Evolutionary conservation across 1,284 basidiomycete genomes (phyloP).

Genomic region (Heterobasidion irregulare): DNA sequence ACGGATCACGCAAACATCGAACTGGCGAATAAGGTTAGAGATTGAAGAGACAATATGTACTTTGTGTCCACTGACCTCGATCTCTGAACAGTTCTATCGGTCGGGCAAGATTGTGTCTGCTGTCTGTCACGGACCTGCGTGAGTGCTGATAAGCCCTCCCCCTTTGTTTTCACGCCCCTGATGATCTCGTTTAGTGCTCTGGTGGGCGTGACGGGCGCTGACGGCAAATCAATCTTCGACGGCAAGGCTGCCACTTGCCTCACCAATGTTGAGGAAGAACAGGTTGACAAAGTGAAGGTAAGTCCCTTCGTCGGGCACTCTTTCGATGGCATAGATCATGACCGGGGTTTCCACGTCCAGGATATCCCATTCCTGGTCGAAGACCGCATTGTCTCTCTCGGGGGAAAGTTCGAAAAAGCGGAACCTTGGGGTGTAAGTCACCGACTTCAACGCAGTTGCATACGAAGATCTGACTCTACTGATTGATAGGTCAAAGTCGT

Average conservation of each 20-base stretch:
- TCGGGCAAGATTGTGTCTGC: conserved; percentile 51
- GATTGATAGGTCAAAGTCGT: conserved; percentile 31
- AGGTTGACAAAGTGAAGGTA: conserved; percentile 32
- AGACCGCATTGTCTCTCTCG: conserved; percentile 49
- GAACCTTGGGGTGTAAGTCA: conserved; percentile 49
- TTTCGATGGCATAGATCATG: neutral
- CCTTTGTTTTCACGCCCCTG: neutral
- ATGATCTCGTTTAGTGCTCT: conserved; percentile 27
- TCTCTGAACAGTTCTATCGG: conserved; percentile 45
- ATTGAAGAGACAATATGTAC: too few species aligned
- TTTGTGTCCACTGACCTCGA: neutral
- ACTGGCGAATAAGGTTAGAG: conserved; percentile 42
- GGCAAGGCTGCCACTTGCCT: conserved; percentile 59
- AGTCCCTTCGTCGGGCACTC: neutral
- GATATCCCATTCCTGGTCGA: conserved; percentile 68
- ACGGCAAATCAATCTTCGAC: conserved; percentile 56
- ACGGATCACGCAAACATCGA: conserved; percentile 48
- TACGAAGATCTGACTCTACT: neutral
- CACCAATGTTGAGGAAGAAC: conserved; percentile 64
- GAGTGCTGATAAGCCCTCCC: conserved; percentile 9
- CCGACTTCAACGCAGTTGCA: neutral
- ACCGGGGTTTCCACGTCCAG: conserved; percentile 6
- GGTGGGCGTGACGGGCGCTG: conserved; percentile 41
- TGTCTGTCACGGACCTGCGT: conserved; percentile 72
- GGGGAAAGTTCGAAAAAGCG: conserved; percentile 56